Base-by-base conservation (phyloP, 306 rosid species). In the Quercus alba region DNA sequence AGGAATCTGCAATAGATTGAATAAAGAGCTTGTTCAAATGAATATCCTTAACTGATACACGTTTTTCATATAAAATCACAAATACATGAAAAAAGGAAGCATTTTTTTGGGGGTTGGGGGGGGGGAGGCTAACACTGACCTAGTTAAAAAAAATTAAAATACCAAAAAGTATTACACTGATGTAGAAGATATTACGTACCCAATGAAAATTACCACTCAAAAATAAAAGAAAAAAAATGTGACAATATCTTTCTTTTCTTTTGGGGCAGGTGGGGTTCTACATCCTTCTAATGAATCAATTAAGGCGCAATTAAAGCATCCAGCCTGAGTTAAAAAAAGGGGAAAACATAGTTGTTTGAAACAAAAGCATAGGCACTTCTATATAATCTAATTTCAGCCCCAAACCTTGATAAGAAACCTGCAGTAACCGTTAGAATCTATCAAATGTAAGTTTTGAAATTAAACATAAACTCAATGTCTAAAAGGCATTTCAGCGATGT, bases 1-100 rank as follows among this genome's bases (percentile, higher is more conserved):
- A 94, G 74, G 87, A 94, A 87, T 89, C 99, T 94, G 89, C 88
- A 90, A 80, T 77, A 77, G 61, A 76, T n/a, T 72, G 78, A 86
- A 83, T 31, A 33, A 19, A 31, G 51, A 67, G 18, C 38, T 62
- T 62, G 38, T 62, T 62, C 38, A 62, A 20, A 23, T 5, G 38
- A 25, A 62, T 26, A 26, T 62, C 20, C n/a, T 11, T 62, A 25
- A 28, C 5, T 62, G 38, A 25, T 13, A 62, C 28, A 13, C 69
- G 5, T 25, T 23, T 23, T 9, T 21, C 66, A 21, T 12, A 10
- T n/a, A 59, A 9, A 59, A 9, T 25, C 66, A 20, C 30, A 59
- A 26, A 59, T 5, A 59, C 15, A 11, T 1, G 25, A 59, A 3
- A 59, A 38, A 6, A 9, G 44, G 10, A 38, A 25, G 26, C 26